Percentiles rank a stretch among this genome's conserved stretches.
phyloP scores from a whole-genome alignment of 2,329 filamentous ascomycete genomes.

The Beauveria rudraprayagi region DNA sequence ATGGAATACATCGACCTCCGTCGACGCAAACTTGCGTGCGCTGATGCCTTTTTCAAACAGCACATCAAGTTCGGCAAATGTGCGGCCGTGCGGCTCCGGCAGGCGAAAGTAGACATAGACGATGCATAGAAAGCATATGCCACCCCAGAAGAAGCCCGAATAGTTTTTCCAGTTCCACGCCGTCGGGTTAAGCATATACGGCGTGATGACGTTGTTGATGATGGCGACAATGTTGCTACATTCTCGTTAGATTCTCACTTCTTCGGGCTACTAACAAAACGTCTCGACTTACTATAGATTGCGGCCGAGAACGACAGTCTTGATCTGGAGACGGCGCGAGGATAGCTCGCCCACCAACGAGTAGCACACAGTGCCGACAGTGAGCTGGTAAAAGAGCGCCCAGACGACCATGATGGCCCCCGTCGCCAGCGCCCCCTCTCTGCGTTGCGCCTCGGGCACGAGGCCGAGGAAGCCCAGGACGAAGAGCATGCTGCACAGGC shows the following conservation, averaged over 20 bases:
- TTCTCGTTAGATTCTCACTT: not conserved
- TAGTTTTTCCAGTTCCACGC: constrained; percentile 86
- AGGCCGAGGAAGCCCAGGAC: constrained; percentile 78
- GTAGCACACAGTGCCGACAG: constrained; percentile 84
- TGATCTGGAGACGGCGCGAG: constrained; percentile 76
- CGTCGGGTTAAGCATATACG: constrained; percentile 85
- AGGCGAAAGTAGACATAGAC: constrained; percentile 65
- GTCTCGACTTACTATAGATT: constrained; percentile 53
- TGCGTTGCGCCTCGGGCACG: constrained; percentile 51
- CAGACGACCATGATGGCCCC: constrained; percentile 80
- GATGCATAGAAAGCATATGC: constrained; percentile 71
- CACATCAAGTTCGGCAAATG: constrained; percentile 79
- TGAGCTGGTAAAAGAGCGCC: constrained; percentile 77
- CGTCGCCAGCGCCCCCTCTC: constrained; percentile 62
- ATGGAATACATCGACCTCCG: constrained; percentile 48
- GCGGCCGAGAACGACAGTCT: constrained; percentile 81
- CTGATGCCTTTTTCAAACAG: constrained; percentile 68
- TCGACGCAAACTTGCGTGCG: constrained; percentile 63
- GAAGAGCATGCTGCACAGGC: constrained; percentile 68
- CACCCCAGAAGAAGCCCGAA: constrained; percentile 82
- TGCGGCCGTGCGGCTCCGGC: constrained; percentile 71
- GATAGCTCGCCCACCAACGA: constrained; percentile 81
- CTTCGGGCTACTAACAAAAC: no score
- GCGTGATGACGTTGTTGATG: constrained; percentile 71
- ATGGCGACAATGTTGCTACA: constrained; percentile 70